These are phyloP conservation scores for Apiospora malaysiana DNA, from an alignment of 2,329 filamentous ascomycete species.

Conservation along the genomic window DNA sequence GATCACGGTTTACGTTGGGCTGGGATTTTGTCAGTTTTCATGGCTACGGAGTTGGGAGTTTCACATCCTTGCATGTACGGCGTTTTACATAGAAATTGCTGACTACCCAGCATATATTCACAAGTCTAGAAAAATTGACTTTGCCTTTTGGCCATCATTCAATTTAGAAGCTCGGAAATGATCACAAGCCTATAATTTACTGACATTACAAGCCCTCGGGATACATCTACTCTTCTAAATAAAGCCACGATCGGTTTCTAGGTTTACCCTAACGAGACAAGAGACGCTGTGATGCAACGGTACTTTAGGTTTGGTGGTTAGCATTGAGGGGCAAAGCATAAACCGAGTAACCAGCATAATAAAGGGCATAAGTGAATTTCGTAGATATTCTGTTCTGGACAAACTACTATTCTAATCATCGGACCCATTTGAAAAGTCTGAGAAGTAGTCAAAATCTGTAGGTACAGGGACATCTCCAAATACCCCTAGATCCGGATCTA, in stretches of 20 bases:
- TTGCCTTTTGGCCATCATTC: not conserved
- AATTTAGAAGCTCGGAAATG: not conserved
- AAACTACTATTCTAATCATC: not conserved
- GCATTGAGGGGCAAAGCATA: not conserved
- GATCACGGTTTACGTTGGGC: not conserved
- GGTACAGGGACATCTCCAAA: constrained; percentile 14
- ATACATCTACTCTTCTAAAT: not conserved
- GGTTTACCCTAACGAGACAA: no score
- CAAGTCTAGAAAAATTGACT: not conserved
- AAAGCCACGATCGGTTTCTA: no score
- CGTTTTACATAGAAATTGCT: not conserved
- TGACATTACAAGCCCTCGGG: not conserved
- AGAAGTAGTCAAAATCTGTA: constrained; percentile 23
- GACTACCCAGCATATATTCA: not conserved
- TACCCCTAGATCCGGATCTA: constrained; percentile 21
- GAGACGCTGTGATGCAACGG: no score
- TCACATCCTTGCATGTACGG: not conserved
- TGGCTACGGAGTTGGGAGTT: not conserved
- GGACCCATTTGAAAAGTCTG: constrained; percentile 11
- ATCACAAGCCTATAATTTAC: not conserved
- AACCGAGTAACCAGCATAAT: no score
- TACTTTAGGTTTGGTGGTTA: not conserved
- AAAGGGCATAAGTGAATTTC: not conserved
- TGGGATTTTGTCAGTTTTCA: not conserved
- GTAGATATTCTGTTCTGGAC: not conserved